Evolutionary conservation across 176 grass and related monocot genomes (phyloP).

Genomic region (Tillandsia fasciculata): DNA sequence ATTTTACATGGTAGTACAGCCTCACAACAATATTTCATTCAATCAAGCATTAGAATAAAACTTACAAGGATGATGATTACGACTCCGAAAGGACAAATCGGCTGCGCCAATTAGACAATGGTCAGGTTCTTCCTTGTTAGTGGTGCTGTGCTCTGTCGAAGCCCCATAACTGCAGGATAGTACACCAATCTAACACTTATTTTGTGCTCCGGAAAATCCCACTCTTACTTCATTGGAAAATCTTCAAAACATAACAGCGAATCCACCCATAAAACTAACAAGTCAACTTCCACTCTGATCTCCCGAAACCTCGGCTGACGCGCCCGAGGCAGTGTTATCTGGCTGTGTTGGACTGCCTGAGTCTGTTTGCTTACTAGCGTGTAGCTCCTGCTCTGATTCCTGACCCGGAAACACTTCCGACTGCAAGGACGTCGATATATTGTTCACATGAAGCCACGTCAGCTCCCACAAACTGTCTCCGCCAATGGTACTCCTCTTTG

Average conservation of each 20-base stretch:
- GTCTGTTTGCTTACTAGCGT: not conserved
- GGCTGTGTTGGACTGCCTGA: not conserved
- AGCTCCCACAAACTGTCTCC: conserved; percentile 95
- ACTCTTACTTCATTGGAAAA: not conserved
- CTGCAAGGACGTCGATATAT: conserved; percentile 62
- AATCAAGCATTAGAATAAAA: no score
- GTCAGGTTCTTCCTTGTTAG: no score
- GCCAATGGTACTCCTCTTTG: conserved; percentile 81
- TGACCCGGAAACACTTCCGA: conserved; percentile 64
- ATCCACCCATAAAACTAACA: not conserved
- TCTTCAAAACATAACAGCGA: not conserved
- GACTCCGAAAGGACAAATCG: no score
- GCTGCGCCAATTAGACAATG: no score
- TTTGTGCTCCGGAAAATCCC: not conserved
- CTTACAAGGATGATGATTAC: no score
- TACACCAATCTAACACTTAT: no score
- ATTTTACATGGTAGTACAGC: no score
- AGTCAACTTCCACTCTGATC: not conserved
- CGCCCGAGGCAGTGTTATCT: not conserved
- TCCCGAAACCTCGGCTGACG: not conserved
- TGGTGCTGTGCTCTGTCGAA: no score
- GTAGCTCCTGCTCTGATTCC: conserved; percentile 35
- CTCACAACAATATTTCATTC: no score
- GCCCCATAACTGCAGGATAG: no score
- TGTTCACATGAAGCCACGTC: conserved; percentile 87